Evolutionary conservation across 1,139 yeast species (phyloP), one percentile per base, ranked within the genome.

Genomic region (Pichia norvegensis): DNA sequence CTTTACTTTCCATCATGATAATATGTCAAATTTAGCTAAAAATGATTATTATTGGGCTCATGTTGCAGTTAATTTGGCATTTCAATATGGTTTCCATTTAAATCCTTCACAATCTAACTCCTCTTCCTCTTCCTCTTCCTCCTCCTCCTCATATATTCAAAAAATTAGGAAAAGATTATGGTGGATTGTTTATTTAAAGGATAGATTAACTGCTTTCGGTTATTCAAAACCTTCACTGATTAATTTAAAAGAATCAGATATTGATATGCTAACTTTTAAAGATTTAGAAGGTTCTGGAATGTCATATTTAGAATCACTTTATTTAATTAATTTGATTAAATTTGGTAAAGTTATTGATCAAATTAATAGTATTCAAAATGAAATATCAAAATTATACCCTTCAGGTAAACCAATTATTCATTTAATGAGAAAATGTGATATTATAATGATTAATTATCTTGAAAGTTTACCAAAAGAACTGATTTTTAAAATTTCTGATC

Each of bases 391-490:
- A 37, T 29, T 44, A 11, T 33, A 33, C 22, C 31, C 40, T 5
- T 29, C 40, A 4, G 49, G 50, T 9, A 45, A 43, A 41, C 43
- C 56, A 2, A 40, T 51, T 5, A 29, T 56, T 2, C 48, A 53
- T 73, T 79, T 53, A 75, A 80, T 55, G 81, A 81, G 54, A 43
- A 53, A 54, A 59, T 85, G 92, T 61, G 95, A 85, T 62, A 74
- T 80, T 78, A 72, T 85, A 44, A 76, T 85, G 81, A 87, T 88
- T 31, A 73, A 80, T 42, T 85, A 92, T 92, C 79, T 84, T 64
- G 74, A 79, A 48, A 76, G 75, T 52, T 66, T 85, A 47, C 94
- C 95, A 0, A 69, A 76, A 10, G 76, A 77, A 52, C 66, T 85
- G 53, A 78, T 76, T 46, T 84, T 83, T 57, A 74, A 79, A 17